Base-by-base conservation (phyloP, 2,329 filamentous ascomycete genomes). In the Pseudogymnoascus sp. region DNA sequence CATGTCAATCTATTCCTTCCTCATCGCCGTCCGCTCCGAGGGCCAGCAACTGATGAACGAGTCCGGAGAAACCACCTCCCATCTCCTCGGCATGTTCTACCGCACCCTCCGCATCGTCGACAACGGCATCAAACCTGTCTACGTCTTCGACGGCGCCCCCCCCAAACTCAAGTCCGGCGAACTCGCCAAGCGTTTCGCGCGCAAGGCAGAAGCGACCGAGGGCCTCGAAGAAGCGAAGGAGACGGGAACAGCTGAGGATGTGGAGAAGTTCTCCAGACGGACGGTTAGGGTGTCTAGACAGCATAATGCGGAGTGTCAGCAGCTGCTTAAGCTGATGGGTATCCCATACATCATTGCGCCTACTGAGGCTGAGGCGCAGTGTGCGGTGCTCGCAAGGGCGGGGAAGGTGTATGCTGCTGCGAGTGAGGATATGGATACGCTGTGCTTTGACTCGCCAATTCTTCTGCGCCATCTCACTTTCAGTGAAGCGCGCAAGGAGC, bases 71-170 rank as follows among this genome's bases (percentile, higher is more conserved):
- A 99, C 94, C 1, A 99, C 94, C 0, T 99, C 94, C 15, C 94
- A 99, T 74, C 79, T 99, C 14, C 97, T 99, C 92, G 94, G 94
- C 71, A 93, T 99, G 86, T 99, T 99, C 80, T 99, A 99, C 80
- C 92, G 94, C 69, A 99, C 94, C 2, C 82, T 99, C 6, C 91
- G 94, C 69, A 97, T 99, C 78, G 90, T 97, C 70, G 94, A 99
- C 76, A 97, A 97, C 70, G 94, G 94, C 62, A 97, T 99, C 78
- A 99, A 99, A 74, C 94, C 94, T 1, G 83, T 99, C 67, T 99
- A 96, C 75, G 93, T 99, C 62, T 99, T 99, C 73, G 94, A 99
- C 69, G 94, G 94, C 62, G 91, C 92, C 8, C 94, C 94, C 15
- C 94, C 94, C 0, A 97, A 97, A 74, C 86, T 99, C 72, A 99